Evolutionary conservation across 164 flowering plant genomes (phyloP).

Genomic region (Tetracentron sinense): DNA sequence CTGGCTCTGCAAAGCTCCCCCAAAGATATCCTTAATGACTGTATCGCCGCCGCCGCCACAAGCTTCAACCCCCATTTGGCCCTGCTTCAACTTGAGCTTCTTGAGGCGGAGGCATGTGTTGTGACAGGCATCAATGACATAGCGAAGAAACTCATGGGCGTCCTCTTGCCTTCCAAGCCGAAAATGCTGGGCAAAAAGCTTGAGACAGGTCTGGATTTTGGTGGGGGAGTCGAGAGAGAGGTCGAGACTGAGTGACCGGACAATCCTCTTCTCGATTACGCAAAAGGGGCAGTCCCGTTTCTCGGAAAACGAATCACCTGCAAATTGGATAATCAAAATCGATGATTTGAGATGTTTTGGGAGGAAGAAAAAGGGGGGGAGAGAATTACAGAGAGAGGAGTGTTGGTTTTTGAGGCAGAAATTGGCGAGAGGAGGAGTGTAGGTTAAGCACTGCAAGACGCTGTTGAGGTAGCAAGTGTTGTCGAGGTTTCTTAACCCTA

Average conservation of each 20-base stretch:
- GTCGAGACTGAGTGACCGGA: conserved; percentile 58
- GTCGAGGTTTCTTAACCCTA: conserved; percentile 84
- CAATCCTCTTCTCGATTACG: conserved; percentile 68
- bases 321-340: not conserved
- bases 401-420: conserved; percentile 71
- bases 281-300: conserved; percentile 82
- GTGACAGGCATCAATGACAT: conserved; percentile 91
- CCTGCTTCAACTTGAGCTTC: conserved; percentile 83
- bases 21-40: conserved; percentile 83
- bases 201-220: conserved; percentile 63
- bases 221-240: conserved; percentile 50
- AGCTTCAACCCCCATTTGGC: conserved; percentile 1
- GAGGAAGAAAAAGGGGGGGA: not conserved
- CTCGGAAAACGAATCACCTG: conserved; percentile 44
- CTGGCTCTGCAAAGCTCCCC: conserved; percentile 90
- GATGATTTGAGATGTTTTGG: not conserved
- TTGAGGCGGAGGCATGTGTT: conserved; percentile 68
- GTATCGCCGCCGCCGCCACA: conserved; percentile 21
- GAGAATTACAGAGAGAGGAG: conserved; percentile 48
- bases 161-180: conserved; percentile 97
- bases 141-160: conserved; percentile 94
- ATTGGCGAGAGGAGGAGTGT: conserved; percentile 95
- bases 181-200: conserved; percentile 72
- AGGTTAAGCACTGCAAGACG: conserved; percentile 97
- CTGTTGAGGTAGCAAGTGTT: conserved; percentile 91